A percentile compares a stretch with the other conserved stretches of the same genome.
Evolutionary conservation across 768 basidiomycete species (phyloP).

Genomic region (Amanita brunnescens): DNA sequence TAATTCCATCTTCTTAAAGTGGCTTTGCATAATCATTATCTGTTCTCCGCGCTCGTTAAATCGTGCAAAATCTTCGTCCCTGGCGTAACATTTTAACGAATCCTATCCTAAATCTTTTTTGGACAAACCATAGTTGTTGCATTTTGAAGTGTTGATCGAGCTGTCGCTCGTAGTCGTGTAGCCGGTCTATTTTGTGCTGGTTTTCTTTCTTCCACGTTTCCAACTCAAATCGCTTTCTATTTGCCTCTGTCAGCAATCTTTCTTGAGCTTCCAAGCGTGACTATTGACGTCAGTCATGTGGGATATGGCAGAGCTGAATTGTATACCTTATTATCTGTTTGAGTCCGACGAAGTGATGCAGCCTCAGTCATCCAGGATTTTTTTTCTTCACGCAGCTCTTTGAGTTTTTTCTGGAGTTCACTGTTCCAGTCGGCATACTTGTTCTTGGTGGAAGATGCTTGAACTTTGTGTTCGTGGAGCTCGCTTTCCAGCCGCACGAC

Average conservation of each 20-base stretch:
- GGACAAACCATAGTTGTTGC: constrained; percentile 67
- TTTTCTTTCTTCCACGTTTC: constrained; percentile 71
- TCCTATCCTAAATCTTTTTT: neutral
- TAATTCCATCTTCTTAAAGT: constrained; percentile 59
- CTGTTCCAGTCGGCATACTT: constrained; percentile 81
- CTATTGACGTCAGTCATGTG: constrained; percentile 24
- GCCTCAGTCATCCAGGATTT: constrained; percentile 68
- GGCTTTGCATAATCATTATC: constrained; percentile 44
- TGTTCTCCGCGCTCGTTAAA: constrained; percentile 58
- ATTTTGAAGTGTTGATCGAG: constrained; percentile 75
- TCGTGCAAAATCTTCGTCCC: constrained; percentile 68
- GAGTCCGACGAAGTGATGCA: constrained; percentile 53
- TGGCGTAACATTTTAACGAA: constrained; percentile 18
- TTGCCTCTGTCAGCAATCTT: constrained; percentile 59
- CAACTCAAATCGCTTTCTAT: constrained; percentile 59
- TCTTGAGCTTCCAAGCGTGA: constrained; percentile 62
- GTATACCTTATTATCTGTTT: constrained; percentile 60
- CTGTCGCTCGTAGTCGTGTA: constrained; percentile 80
- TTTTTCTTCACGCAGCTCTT: constrained; percentile 71
- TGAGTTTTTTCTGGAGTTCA: constrained; percentile 70
- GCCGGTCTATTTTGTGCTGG: constrained; percentile 71
- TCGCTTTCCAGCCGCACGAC: constrained; percentile 61
- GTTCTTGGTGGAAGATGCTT: constrained; percentile 63
- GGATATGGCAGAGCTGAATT: neutral
- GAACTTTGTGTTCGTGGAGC: constrained; percentile 63